phyloP scores from a whole-genome alignment of 192 early-diverging fungal species.

The Coemansia sp. region DNA sequence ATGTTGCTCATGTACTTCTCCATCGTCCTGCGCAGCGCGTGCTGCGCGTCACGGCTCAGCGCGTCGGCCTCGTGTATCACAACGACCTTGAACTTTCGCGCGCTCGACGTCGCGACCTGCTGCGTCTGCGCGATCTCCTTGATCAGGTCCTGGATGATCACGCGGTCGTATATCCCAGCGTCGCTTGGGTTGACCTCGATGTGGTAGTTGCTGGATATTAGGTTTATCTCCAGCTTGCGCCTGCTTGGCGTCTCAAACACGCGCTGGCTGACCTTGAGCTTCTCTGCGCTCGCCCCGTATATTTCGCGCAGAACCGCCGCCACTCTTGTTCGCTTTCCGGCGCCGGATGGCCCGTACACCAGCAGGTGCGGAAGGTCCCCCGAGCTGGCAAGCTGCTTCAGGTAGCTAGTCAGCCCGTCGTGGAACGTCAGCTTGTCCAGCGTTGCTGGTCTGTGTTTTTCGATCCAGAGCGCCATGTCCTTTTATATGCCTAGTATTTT shows the following conservation, averaged over 20 bases:
- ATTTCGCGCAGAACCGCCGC: constrained; percentile 82
- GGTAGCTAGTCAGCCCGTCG: constrained; percentile 67
- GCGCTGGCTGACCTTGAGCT: constrained; percentile 90
- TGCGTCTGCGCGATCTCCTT: constrained; percentile 97
- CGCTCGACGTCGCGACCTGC: constrained; percentile 78
- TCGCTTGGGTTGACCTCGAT: constrained; percentile 97
- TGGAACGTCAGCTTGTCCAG: constrained; percentile 88
- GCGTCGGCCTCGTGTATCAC: constrained; percentile 93
- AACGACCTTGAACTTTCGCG: constrained; percentile 90
- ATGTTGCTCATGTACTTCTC: constrained; percentile 97
- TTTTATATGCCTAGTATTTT: not conserved
- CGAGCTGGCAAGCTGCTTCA: constrained; percentile 72
- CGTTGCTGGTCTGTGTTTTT: constrained; percentile 85
- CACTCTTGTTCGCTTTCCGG: constrained; percentile 96
- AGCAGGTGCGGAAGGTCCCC: constrained; percentile 94
- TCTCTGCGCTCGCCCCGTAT: constrained; percentile 88
- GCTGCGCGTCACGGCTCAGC: constrained; percentile 88
- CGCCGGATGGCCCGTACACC: constrained; percentile 93
- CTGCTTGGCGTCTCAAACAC: constrained; percentile 81
- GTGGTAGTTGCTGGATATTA: constrained; percentile 94
- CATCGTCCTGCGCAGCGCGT: constrained; percentile 97
- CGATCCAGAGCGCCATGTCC: constrained; percentile 84
- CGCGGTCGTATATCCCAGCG: constrained; percentile 91
- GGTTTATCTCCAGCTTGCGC: constrained; percentile 81
- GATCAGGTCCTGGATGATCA: constrained; percentile 92